Evolutionary conservation across 441 rosid species (phyloP).

Genomic region (Biscutella laevigata): DNA sequence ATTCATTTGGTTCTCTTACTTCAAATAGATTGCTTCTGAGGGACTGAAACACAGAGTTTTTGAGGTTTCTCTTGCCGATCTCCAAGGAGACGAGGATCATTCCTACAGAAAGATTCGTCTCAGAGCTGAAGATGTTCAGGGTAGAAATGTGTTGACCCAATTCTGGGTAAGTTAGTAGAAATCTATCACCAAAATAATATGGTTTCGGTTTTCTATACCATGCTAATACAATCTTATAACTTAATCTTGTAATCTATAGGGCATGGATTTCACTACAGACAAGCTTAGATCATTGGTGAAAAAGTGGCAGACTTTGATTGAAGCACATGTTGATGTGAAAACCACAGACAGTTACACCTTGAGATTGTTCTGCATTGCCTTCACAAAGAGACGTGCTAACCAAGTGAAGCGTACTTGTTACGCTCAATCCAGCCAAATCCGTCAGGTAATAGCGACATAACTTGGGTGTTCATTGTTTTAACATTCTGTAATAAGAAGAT

Average conservation of each 20-base stretch:
- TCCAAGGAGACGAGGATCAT: conserved; percentile 71
- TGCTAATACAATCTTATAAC: too few species aligned
- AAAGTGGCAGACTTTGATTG: conserved; percentile 85
- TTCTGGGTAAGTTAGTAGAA: conserved; percentile 67
- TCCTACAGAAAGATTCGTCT: conserved; percentile 77
- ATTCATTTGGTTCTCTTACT: background rate
- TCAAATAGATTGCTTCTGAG: conserved; percentile 79
- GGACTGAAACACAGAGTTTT: conserved; percentile 83
- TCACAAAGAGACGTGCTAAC: conserved; percentile 84
- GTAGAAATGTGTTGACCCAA: conserved; percentile 74
- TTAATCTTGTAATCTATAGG: too few species aligned
- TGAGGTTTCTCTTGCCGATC: conserved; percentile 80
- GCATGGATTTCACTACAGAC: conserved; percentile 89
- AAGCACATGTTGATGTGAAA: conserved; percentile 86
- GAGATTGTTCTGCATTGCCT: conserved; percentile 83
- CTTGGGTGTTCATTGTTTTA: conserved; percentile 11
- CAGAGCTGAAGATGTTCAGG: conserved; percentile 92
- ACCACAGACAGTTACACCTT: conserved; percentile 70
- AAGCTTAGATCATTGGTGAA: conserved; percentile 83
- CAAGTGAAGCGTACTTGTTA: conserved; percentile 86
- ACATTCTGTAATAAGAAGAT: conserved; percentile 8
- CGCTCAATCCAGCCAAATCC: conserved; percentile 80
- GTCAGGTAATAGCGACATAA: conserved; percentile 39
- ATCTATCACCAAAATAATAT: background rate
- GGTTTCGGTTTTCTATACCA: too few species aligned